A percentile compares a stretch with the other conserved stretches of the same genome.
Conservation (phyloP, 148 eudicot species). For the Nepenthes mirabilis region DNA sequence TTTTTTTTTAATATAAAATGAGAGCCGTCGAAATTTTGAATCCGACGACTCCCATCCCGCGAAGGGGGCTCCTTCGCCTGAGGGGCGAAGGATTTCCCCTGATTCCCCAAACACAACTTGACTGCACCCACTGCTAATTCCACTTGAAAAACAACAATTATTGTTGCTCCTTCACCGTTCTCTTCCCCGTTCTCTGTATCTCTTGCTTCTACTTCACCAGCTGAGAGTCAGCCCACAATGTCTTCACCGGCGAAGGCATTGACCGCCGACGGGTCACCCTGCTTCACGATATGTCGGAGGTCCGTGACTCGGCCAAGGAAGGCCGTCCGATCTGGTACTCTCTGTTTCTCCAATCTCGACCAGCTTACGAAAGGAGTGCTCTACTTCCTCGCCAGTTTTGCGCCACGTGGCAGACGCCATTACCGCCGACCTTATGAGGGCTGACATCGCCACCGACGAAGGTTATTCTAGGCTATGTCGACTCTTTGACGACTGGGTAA, state of each 20-base stretch:
- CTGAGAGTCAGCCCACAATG: constrained; percentile 16
- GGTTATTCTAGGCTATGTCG: constrained; percentile 66
- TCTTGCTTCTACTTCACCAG: too few relatives aligned
- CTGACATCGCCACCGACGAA: constrained; percentile 52
- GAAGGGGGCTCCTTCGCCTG: too few relatives aligned
- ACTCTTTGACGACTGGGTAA: constrained; percentile 64
- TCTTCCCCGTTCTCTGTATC: not conserved
- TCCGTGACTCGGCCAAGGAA: constrained; percentile 15
- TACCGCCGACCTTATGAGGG: constrained; percentile 46
- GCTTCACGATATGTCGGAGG: not conserved
- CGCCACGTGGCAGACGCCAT: constrained; percentile 75
- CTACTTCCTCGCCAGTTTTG: constrained; percentile 50
- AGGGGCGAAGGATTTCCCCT: too few relatives aligned
- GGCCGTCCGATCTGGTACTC: constrained; percentile 32
- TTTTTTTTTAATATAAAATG: too few relatives aligned
- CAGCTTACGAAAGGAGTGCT: constrained; percentile 37
- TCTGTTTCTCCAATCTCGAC: constrained; percentile 26
- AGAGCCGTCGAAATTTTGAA: too few relatives aligned
- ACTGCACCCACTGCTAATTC: not conserved
- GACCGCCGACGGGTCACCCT: constrained; percentile 27
- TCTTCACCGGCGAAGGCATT: constrained; percentile 15
- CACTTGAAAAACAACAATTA: too few relatives aligned
- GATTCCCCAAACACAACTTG: too few relatives aligned
- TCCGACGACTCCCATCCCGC: too few relatives aligned
- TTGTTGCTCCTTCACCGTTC: not conserved